phyloP scores from a whole-genome alignment of 768 basidiomycete genomes.

The Auricularia cornea region DNA sequence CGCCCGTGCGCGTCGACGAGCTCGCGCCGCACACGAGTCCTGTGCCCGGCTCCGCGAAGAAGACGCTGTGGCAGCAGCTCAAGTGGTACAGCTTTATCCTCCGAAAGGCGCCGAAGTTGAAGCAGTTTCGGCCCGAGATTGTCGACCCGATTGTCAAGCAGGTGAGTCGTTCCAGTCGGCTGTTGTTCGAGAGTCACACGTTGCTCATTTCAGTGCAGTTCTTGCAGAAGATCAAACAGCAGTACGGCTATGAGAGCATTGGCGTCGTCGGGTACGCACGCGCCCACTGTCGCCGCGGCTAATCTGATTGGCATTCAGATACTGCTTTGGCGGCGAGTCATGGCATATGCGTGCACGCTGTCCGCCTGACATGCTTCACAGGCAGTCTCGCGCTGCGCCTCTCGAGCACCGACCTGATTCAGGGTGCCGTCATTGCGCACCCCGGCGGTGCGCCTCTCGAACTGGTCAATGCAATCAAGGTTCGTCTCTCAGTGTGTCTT shows the following conservation, averaged over 20 bases:
- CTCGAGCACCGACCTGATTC: constrained; percentile 23
- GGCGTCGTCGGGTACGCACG: constrained; percentile 33
- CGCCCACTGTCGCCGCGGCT: neutral
- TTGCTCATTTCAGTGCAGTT: constrained; percentile 19
- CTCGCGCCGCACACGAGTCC: constrained; percentile 15
- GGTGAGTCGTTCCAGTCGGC: constrained; percentile 11
- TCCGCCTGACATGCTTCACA: neutral
- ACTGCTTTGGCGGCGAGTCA: constrained; percentile 30
- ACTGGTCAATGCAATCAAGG: constrained; percentile 29
- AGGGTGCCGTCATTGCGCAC: constrained; percentile 34
- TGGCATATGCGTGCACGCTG: neutral
- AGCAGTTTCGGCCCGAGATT: constrained; percentile 19
- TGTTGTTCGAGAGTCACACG: no score
- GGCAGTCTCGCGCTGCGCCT: constrained; percentile 22
- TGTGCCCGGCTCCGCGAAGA: neutral
- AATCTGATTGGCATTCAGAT: constrained; percentile 15
- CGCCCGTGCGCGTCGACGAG: neutral
- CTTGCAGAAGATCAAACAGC: constrained; percentile 27
- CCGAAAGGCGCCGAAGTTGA: constrained; percentile 13
- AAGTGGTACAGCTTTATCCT: constrained; percentile 15
- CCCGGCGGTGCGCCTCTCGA: constrained; percentile 26
- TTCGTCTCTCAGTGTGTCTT: constrained; percentile 5
- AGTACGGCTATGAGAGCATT: constrained; percentile 32
- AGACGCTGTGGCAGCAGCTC: constrained; percentile 12
- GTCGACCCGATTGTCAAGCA: constrained; percentile 18